Conservation (phyloP, 2,329 filamentous ascomycete genomes). For the Colletotrichum musae region DNA sequence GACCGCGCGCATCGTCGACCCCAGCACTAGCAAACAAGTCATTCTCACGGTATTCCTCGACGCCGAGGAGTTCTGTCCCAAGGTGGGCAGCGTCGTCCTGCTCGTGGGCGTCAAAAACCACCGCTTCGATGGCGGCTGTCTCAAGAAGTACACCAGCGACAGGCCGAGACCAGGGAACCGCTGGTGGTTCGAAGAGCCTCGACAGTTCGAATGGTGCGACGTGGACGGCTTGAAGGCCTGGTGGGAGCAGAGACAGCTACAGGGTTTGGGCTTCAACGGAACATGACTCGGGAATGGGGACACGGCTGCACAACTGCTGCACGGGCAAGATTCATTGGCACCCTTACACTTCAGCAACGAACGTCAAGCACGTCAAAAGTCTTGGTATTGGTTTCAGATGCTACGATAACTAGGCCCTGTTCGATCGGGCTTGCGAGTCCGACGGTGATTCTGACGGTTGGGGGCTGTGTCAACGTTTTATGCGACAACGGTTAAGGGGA, state of each 20-base stretch:
- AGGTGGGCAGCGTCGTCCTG: constrained; percentile 64
- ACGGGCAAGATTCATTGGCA: background rate
- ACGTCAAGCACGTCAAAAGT: constrained; percentile 4
- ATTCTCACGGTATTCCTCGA: constrained; percentile 69
- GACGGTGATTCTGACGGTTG: background rate
- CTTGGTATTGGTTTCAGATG: constrained; percentile 21
- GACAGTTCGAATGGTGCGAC: constrained; percentile 64
- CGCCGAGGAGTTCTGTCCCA: constrained; percentile 62
- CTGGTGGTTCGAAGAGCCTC: constrained; percentile 69
- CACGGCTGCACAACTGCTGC: background rate
- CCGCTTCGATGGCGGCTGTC: constrained; percentile 62
- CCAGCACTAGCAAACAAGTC: constrained; percentile 66
- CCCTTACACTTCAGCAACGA: background rate
- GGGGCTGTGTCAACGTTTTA: constrained; percentile 6
- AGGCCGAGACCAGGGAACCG: constrained; percentile 48
- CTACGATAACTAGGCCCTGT: background rate
- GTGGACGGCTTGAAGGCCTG: constrained; percentile 60
- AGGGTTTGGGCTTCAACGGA: constrained; percentile 5
- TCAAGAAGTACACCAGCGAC: constrained; percentile 62
- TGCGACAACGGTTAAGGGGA: background rate
- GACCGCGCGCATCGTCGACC: constrained; percentile 65
- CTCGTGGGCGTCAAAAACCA: constrained; percentile 72
- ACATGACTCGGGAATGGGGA: constrained; percentile 20
- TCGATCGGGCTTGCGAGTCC: constrained; percentile 1
- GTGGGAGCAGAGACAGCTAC: constrained; percentile 53